Evolutionary conservation across 768 basidiomycete species (phyloP).

Genomic region (Podaxis mareebaensis): DNA sequence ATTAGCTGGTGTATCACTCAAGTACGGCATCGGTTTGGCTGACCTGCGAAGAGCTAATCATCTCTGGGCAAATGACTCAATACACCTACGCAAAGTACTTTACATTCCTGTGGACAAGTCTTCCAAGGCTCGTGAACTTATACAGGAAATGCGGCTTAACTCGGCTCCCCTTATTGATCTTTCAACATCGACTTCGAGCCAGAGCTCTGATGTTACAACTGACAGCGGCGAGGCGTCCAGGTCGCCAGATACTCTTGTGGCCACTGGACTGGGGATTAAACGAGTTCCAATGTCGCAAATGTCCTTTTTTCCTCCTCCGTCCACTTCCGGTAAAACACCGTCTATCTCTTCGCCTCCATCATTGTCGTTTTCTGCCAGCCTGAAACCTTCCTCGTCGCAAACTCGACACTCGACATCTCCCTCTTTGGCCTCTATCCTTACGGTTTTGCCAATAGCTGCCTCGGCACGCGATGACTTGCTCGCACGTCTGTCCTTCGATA

Average conservation of each 20-base stretch:
- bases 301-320: constrained; percentile 56
- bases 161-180: constrained; percentile 5
- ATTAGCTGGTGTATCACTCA: constrained; percentile 83
- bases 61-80: constrained; percentile 90
- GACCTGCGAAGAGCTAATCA: constrained; percentile 88
- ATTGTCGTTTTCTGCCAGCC: constrained; percentile 17
- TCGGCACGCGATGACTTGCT: constrained; percentile 58
- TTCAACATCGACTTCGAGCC: constrained; percentile 16
- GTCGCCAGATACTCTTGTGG: constrained; percentile 21
- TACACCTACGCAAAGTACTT: constrained; percentile 82
- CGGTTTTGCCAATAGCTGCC: constrained; percentile 48
- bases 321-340: constrained; percentile 24
- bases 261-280: constrained; percentile 32
- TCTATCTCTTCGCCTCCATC: constrained; percentile 18
- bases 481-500: constrained; percentile 55
- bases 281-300: constrained; percentile 52
- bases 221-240: constrained; percentile 6
- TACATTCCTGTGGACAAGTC: constrained; percentile 75
- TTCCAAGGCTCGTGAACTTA: constrained; percentile 41
- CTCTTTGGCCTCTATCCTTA: constrained; percentile 45
- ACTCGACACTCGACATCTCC: constrained; percentile 32
- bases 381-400: constrained; percentile 17
- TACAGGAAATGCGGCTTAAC: constrained; percentile 18
- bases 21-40: constrained; percentile 83
- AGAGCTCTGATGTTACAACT: not conserved